Evolutionary conservation across 73 alveolate genomes (phyloP), one percentile per base, ranked within the genome.

Genomic region (Tetrahymena borealis): DNA sequence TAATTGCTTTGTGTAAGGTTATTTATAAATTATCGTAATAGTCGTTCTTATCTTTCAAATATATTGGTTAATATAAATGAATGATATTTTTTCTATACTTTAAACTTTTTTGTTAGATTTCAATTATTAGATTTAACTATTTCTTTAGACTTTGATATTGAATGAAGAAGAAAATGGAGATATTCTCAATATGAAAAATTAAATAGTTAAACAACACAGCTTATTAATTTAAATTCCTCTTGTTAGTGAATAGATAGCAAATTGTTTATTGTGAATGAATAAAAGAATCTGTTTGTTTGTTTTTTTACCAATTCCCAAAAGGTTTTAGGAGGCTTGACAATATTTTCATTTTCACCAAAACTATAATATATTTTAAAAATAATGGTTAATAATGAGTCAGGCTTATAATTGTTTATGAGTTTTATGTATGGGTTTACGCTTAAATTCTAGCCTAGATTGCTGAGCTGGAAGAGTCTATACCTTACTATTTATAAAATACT

Each of bases 341-440:
- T 41, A 33, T 94, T 94, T 39, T 94, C 90, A 35, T 94, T 94
- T n/a, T 91, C 78, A 28, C 96, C 97, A 39, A 91, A 94, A 78
- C 93, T 94, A 40, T 40, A 38, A 7, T 32, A 8, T 2, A 33
- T 91, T 4, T 33, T 13, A 91, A 78, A 79, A 3, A 18, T 90
- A 37, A 37, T n/a, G 9, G 91, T 77, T n/a, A n/a, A n/a, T n/a
- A 40, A n/a, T 43, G 36, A 91, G 39, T 28, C 94, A 33, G 11
- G 10, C 31, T 39, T 31, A 79, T 93, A 32, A 35, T 39, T 39
- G 24, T 79, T 40, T 32, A 91, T 79, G 37, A 33, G 39, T 28
- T 38, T 92, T 37, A 85, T 37, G n/a, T 85, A 43, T 32, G 38
- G 38, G 11, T 39, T 41, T 79, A 79, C 91, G 90, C 91, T 93